phyloP scores from a whole-genome alignment of 2,329 filamentous ascomycete species.

The Kalmusia sp. region DNA sequence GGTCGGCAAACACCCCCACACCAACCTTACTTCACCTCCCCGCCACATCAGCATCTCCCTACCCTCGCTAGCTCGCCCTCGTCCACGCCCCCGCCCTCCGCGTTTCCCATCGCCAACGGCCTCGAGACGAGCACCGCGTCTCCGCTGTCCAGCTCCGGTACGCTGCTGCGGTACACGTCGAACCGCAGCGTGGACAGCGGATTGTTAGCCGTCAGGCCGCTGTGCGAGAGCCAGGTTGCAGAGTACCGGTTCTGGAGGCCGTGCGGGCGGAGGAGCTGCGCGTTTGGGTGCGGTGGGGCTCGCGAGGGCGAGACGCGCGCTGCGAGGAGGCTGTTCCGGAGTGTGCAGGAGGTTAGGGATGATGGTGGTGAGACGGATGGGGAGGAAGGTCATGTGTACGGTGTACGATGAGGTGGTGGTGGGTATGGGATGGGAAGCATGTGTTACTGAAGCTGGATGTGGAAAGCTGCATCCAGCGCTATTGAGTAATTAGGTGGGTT shows the following conservation, averaged over 20 bases:
- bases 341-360: conserved; percentile 24
- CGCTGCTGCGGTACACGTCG: conserved; percentile 38
- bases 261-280: conserved; percentile 37
- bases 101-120: conserved; percentile 40
- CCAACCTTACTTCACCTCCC: conserved; percentile 10
- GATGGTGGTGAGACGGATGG: background rate
- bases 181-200: conserved; percentile 35
- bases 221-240: conserved; percentile 41
- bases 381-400: too few species aligned
- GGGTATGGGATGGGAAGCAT: background rate
- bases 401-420: background rate
- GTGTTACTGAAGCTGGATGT: background rate
- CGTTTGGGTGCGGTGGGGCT: conserved; percentile 39
- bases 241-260: conserved; percentile 47
- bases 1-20: conserved; percentile 23
- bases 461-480: too few species aligned
- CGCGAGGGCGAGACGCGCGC: conserved; percentile 37
- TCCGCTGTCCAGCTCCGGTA: conserved; percentile 35
- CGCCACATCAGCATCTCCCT: background rate
- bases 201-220: conserved; percentile 35
- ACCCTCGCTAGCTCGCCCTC: background rate
- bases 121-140: conserved; percentile 28
- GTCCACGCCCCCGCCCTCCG: background rate
- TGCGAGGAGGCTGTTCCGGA: conserved; percentile 39
- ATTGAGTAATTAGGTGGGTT: too few species aligned